These are phyloP conservation scores for Tulasnella sp. DNA, from an alignment of 768 basidiomycete species.

Conservation along the genomic window DNA sequence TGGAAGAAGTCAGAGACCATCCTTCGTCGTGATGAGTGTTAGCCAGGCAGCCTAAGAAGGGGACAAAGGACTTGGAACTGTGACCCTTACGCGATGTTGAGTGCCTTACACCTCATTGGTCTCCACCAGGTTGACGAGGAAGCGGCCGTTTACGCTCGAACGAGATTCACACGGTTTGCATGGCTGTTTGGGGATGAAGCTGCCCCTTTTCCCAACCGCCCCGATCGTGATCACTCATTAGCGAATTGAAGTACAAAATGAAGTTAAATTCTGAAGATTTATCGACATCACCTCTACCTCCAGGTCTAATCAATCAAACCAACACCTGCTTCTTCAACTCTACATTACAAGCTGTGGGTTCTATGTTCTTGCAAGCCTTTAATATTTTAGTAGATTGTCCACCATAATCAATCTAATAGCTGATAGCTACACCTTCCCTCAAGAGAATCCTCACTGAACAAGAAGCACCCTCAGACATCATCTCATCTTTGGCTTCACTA, in stretches of 20 bases:
- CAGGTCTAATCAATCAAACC: slow-evolving; percentile 67
- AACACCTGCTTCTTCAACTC: slow-evolving; percentile 96
- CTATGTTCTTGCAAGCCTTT: slow-evolving; percentile 28
- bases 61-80: not conserved
- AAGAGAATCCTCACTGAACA: slow-evolving; percentile 44
- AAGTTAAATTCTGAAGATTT: not conserved
- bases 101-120: not conserved
- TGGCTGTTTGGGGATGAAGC: too few relatives aligned
- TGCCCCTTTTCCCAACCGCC: too few relatives aligned
- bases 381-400: slow-evolving; percentile 18
- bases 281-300: slow-evolving; percentile 41
- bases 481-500: slow-evolving; percentile 34
- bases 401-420: slow-evolving; percentile 28
- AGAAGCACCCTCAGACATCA: not conserved
- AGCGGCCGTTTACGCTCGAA: too few relatives aligned
- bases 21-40: slow-evolving; percentile 29
- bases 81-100: slow-evolving; percentile 4
- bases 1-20: slow-evolving; percentile 98
- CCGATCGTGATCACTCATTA: too few relatives aligned
- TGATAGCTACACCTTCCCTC: slow-evolving; percentile 55
- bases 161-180: too few relatives aligned
- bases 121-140: not conserved
- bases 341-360: slow-evolving; percentile 66
- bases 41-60: not conserved
- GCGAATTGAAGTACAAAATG: not conserved